A percentile compares a stretch with the other conserved stretches of the same genome.
Evolutionary conservation across 2,329 filamentous ascomycete genomes (phyloP).

Genomic region (Penicillium sp.): DNA sequence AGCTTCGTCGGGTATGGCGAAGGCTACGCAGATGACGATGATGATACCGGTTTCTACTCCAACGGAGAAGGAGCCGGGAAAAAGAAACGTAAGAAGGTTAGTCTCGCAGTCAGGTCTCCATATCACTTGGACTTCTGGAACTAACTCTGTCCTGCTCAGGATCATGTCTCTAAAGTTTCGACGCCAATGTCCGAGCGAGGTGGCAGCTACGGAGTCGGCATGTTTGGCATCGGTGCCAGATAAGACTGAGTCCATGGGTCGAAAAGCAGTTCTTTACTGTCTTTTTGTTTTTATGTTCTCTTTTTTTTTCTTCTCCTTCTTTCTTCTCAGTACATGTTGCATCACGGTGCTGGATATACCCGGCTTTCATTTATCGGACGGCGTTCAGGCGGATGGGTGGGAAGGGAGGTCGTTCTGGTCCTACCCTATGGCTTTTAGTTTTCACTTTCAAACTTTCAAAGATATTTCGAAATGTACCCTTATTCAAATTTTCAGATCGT

Average conservation of each 20-base stretch:
- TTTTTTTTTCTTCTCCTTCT: slow-evolving; percentile 29
- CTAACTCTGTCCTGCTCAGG: slow-evolving; percentile 28
- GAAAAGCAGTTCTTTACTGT: slow-evolving; percentile 12
- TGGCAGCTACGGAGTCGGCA: slow-evolving; percentile 47
- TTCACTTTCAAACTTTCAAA: neutral
- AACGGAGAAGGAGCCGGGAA: slow-evolving; percentile 47
- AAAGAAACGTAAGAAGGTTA: slow-evolving; percentile 53
- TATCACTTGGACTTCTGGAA: neutral
- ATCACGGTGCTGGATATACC: slow-evolving; percentile 53
- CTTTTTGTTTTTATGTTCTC: slow-evolving; percentile 11
- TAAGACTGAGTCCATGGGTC: slow-evolving; percentile 27
- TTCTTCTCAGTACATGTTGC: slow-evolving; percentile 43
- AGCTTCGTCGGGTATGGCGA: slow-evolving; percentile 55
- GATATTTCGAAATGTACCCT: neutral
- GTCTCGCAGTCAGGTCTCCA: neutral
- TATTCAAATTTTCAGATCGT: neutral
- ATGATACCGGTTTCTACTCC: slow-evolving; percentile 46
- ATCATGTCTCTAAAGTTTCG: slow-evolving; percentile 44
- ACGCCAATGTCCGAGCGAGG: slow-evolving; percentile 42
- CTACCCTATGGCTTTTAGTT: neutral
- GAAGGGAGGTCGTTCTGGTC: slow-evolving; percentile 6
- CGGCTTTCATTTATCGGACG: slow-evolving; percentile 47
- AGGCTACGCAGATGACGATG: slow-evolving; percentile 53
- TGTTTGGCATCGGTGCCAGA: slow-evolving; percentile 49
- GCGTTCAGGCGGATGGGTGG: slow-evolving; percentile 33